Conservation (phyloP, 306 rosid species). For the Cotoneaster glaucophyllus region DNA sequence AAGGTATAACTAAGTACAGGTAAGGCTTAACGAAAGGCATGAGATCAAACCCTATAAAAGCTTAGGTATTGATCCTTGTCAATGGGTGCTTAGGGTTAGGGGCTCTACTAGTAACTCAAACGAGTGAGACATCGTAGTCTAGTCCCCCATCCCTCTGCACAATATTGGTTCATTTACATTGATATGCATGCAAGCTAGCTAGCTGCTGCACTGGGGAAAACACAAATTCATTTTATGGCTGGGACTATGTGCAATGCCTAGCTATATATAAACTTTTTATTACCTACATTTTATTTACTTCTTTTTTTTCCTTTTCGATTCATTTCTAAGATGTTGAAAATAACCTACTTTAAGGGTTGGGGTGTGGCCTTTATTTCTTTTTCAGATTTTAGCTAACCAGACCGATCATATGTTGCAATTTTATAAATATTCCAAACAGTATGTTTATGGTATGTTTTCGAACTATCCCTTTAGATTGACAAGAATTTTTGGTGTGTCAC, state of each 20-base stretch:
- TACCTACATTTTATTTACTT: background rate
- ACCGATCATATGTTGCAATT: background rate
- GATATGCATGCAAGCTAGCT: background rate
- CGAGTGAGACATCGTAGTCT: constrained; percentile 27
- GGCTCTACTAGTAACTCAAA: constrained; percentile 24
- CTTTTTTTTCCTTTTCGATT: background rate
- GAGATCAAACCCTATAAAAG: background rate
- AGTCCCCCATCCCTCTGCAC: constrained; percentile 1
- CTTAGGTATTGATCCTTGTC: background rate
- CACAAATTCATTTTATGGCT: background rate
- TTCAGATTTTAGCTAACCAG: background rate
- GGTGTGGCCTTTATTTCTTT: background rate
- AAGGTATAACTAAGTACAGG: background rate
- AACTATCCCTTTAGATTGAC: background rate
- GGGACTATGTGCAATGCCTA: constrained; percentile 10
- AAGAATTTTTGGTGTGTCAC: background rate
- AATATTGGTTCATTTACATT: background rate
- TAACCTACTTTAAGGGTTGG: background rate
- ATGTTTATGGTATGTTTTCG: background rate
- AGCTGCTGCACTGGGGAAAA: background rate
- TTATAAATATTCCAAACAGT: background rate
- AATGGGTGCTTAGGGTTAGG: background rate
- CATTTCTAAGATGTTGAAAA: background rate
- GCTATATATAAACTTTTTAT: background rate
- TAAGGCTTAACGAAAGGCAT: constrained; percentile 3